Conservation (phyloP, 2,329 filamentous ascomycete species). For the Gaeumannomyces sp. region DNA sequence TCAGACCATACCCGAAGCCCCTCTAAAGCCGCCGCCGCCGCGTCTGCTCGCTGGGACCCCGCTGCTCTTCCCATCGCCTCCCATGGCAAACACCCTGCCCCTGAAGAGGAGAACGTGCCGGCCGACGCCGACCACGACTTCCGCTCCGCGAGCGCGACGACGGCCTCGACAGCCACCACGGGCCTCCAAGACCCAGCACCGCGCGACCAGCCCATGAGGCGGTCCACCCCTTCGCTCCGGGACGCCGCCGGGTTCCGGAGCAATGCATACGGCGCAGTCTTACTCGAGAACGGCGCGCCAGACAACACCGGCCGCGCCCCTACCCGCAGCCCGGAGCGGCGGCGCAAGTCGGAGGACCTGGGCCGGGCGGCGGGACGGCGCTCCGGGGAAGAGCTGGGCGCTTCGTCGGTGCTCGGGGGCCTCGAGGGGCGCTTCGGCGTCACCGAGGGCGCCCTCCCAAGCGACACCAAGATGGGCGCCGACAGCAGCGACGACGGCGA, state of each 20-base stretch:
- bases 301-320: background rate
- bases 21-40: background rate
- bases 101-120: conserved; percentile 9
- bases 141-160: conserved; percentile 15
- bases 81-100: conserved; percentile 9
- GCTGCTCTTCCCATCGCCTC: background rate
- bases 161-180: conserved; percentile 14
- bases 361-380: conserved; percentile 16
- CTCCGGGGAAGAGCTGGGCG: conserved; percentile 43
- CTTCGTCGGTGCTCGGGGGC: conserved; percentile 44
- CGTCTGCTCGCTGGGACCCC: background rate
- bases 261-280: conserved; percentile 28
- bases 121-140: conserved; percentile 8
- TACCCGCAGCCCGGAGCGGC: background rate
- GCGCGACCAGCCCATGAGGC: conserved; percentile 20
- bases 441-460: conserved; percentile 40
- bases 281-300: conserved; percentile 12
- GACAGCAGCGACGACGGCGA: conserved; percentile 11
- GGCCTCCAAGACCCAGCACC: conserved; percentile 15
- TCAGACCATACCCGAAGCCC: conserved; percentile 2
- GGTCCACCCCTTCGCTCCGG: conserved; percentile 23
- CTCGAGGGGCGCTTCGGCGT: conserved; percentile 48
- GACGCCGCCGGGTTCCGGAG: conserved; percentile 25
- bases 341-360: conserved; percentile 10
- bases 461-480: conserved; percentile 30